Evolutionary conservation across 306 rosid species (phyloP).

Genomic region (Cicer pinnatifidum): DNA sequence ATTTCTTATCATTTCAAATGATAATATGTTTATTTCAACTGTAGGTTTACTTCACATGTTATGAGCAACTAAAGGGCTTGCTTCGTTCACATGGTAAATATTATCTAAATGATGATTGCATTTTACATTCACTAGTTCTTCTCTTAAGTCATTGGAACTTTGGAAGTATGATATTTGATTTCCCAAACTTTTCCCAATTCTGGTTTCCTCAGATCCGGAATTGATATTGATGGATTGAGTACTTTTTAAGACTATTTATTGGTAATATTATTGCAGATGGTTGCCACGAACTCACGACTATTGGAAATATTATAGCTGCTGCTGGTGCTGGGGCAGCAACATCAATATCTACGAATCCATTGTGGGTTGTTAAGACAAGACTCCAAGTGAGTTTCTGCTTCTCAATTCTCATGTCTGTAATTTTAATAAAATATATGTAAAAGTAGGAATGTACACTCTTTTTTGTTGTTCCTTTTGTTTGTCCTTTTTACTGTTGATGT

Average conservation of each 20-base stretch:
- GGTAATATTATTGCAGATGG: conserved; percentile 48
- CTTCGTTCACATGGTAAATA: conserved; percentile 74
- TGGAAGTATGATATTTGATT: background rate
- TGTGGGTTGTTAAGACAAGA: conserved; percentile 98
- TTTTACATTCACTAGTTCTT: conserved; percentile 13
- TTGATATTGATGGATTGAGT: conserved; percentile 26
- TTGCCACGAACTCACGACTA: conserved; percentile 60
- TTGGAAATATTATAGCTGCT: conserved; percentile 80
- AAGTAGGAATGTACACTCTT: background rate
- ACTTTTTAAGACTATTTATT: conserved; percentile 26
- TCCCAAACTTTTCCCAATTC: background rate
- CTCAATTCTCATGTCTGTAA: conserved; percentile 31
- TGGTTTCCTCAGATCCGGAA: conserved; percentile 33
- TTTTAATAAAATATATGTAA: background rate
- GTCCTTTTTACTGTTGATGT: background rate
- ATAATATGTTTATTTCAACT: conserved; percentile 45
- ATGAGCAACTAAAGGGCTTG: conserved; percentile 76
- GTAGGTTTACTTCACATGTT: conserved; percentile 91
- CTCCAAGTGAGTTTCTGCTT: conserved; percentile 78
- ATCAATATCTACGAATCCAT: conserved; percentile 81
- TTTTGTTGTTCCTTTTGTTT: background rate
- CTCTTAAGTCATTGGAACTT: conserved; percentile 31
- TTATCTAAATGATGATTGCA: conserved; percentile 34
- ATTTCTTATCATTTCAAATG: conserved; percentile 41
- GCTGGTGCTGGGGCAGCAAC: conserved; percentile 97